Base-by-base conservation (phyloP, 225 moss, liverwort and hornwort species). In the Climacium dendroides region DNA sequence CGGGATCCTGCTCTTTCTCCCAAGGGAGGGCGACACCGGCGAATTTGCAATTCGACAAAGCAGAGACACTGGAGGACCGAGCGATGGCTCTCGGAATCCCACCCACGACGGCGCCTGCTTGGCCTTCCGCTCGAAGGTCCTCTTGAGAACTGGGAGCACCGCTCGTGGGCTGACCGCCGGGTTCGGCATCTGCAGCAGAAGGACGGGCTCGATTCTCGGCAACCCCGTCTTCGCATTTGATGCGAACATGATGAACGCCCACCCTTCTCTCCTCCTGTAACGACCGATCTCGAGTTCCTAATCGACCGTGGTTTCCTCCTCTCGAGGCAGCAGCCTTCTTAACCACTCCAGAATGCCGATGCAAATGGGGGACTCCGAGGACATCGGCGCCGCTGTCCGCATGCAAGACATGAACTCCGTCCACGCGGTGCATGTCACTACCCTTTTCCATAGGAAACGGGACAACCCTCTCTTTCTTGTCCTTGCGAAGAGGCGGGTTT, bases 111-210 rank as follows among this genome's bases (percentile, higher is more conserved):
- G 95, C 95, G 82, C 94, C 94, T 34, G 94, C 93, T 85, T 94
- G 95, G 30, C 95, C 94, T 90, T 95, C 95, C 79, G 91, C 60
- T 83, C 93, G 93, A 37, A 95, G 89, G 47, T 96, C 96, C 83
- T 96, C 95, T 74, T 94, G 93, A 54, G 81, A 91, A 59, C 91
- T 86, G 59, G 93, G 85, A 63, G 91, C 90, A 69, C 93, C 90
- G 89, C 87, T 88, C 71, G 83, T 74, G n/a, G 89, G 94, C 87
- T 88, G 87, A 85, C 92, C 91, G 78, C 93, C 92, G 74, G 89
- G 86, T 88, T 93, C 92, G 52, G 92, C 89, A 79, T 94, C 95
- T 86, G 91, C 85, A 90, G 61, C 86, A 85, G 88, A 94, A 85
- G 91, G 89, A 65, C 88, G 89, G 72, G 92, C 91, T 57, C 92